These are phyloP conservation scores for Lomentospora prolificans DNA, from an alignment of 2,329 filamentous ascomycete genomes.

Conservation along the genomic window DNA sequence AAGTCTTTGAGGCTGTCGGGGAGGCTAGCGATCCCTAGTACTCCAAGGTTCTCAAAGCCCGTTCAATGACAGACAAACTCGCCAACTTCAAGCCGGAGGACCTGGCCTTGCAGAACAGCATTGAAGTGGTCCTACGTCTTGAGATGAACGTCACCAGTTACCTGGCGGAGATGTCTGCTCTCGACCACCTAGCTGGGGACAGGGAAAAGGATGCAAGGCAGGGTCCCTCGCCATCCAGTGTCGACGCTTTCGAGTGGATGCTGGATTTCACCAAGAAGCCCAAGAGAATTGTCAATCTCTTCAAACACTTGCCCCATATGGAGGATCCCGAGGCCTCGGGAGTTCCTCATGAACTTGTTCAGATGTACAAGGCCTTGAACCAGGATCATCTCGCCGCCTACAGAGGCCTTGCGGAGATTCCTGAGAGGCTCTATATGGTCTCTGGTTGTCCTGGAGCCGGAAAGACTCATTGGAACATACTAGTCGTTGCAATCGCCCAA, in stretches of 20 bases:
- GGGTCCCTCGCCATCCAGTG: background rate
- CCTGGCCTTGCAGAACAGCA: background rate
- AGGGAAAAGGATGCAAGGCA: background rate
- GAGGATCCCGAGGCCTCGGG: conserved; percentile 15
- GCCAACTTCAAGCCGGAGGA: background rate
- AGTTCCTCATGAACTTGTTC: conserved; percentile 17
- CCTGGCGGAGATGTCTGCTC: conserved; percentile 9
- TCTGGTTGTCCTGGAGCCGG: conserved; percentile 37
- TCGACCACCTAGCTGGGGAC: background rate
- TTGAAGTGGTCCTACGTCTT: conserved; percentile 6
- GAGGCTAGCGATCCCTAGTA: too few species aligned
- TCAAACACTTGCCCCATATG: conserved; percentile 23
- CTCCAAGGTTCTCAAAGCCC: background rate
- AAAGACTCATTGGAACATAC: conserved; percentile 37
- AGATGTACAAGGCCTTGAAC: conserved; percentile 24
- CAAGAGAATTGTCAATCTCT: conserved; percentile 17
- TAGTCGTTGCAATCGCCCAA: conserved; percentile 28
- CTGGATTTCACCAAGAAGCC: conserved; percentile 18
- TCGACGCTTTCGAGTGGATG: conserved; percentile 22
- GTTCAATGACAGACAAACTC: background rate
- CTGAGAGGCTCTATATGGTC: conserved; percentile 32
- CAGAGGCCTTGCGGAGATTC: conserved; percentile 23
- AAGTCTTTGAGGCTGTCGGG: too few species aligned
- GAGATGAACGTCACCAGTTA: conserved; percentile 8
- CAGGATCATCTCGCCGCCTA: conserved; percentile 28